Evolutionary conservation across 2,329 filamentous ascomycete genomes (phyloP), one percentile per base, ranked within the genome.

Genomic region (Aspergillus fijiensis): DNA sequence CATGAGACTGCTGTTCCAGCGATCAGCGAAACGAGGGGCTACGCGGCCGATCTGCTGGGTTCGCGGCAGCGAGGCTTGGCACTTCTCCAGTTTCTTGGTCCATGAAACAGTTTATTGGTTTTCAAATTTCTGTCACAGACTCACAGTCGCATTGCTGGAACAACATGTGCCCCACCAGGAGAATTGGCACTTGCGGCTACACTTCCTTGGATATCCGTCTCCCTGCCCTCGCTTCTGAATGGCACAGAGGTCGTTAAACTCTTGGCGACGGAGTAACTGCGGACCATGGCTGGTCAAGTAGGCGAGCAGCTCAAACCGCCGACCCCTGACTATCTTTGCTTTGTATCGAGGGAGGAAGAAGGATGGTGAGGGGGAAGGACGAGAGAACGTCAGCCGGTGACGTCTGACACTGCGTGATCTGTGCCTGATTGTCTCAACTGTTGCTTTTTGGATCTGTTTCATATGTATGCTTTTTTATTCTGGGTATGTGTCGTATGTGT

Each of bases 61-160:
- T 21, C 49, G 49, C 45, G 58, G 56, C 58, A 57, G 58, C 19
- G 10, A 57, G 60, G 63, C 69, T 71, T 72, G 69, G 69, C 69
- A 66, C 42, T 58, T 31, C 54, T 55, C 55, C 51, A 31, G 54
- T 50, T 59, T 48, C 27, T 56, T 50, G 29, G 59, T 51, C 55
- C 48, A 27, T 49, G 23, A 23, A 23, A 23, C 23, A 3, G 23
- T 23, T 23, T 23, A 23, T 23, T 23, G 16, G 21, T 55, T 53
- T 50, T 19, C 39, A 45, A 19, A 45, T n/a, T 45, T 45, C 39
- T 45, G 16, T 19, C 39, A 45, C 39, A 45, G 14, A 48, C 48
- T 19, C 39, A 45, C 39, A 45, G 14, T 55, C 49, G 51, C 53
- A 35, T 12, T 48, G 16, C 27, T 33, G 53, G 42, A 19, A 45